Percentiles rank a stretch among this genome's conserved stretches.
Conservation (phyloP, 1,284 basidiomycete species). For the Ceratobasidium sp. region DNA sequence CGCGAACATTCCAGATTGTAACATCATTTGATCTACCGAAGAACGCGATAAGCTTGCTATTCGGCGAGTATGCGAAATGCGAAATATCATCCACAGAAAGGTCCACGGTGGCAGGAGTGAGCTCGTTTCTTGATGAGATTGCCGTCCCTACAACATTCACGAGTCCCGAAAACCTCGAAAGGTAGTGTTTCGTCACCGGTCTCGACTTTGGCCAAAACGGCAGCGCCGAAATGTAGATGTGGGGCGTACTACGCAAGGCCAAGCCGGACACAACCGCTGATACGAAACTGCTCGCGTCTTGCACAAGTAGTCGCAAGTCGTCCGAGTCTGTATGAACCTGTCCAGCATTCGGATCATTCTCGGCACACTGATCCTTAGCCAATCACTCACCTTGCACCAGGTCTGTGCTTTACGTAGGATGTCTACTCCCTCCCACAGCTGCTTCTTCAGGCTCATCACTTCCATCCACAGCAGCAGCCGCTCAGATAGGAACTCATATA, state of each 20-base stretch:
- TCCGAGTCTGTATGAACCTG: not conserved
- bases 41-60: not conserved
- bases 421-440: not conserved
- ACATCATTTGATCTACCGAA: no score
- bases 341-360: not conserved
- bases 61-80: not conserved
- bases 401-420: not conserved
- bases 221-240: slow-evolving; percentile 33
- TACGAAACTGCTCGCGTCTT: not conserved
- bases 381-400: not conserved
- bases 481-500: not conserved
- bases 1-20: not conserved
- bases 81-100: not conserved
- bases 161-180: no score
- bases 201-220: not conserved
- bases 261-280: slow-evolving; percentile 1
- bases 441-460: not conserved
- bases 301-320: not conserved
- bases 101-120: no score
- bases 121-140: not conserved
- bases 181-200: no score
- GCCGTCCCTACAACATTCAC: not conserved
- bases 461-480: slow-evolving; percentile 16
- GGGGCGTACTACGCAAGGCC: slow-evolving; percentile 18
- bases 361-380: no score